phyloP scores from a whole-genome alignment of 2,329 filamentous ascomycete genomes.

The Xylogone sp. region DNA sequence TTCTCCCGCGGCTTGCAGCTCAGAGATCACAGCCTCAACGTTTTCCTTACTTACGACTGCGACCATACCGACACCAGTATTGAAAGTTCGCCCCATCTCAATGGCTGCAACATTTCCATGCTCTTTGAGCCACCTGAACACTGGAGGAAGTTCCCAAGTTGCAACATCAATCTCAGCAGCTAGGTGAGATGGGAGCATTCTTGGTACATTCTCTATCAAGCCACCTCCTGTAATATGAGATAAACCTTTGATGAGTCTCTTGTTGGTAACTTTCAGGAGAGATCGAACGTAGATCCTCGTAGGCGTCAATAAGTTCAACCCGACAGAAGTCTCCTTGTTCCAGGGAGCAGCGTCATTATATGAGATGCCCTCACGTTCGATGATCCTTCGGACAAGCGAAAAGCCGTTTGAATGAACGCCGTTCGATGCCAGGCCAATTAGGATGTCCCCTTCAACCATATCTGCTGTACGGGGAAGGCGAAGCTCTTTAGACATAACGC shows the following conservation, averaged over 20 bases:
- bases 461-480: slow-evolving; percentile 71
- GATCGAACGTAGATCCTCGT: slow-evolving; percentile 92
- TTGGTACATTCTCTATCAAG: slow-evolving; percentile 87
- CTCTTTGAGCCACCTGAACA: slow-evolving; percentile 83
- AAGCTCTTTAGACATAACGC: slow-evolving; percentile 66
- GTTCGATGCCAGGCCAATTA: slow-evolving; percentile 80
- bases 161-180: slow-evolving; percentile 76
- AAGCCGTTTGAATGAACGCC: slow-evolving; percentile 97
- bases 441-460: slow-evolving; percentile 80
- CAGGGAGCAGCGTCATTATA: slow-evolving; percentile 77
- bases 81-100: slow-evolving; percentile 93
- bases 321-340: slow-evolving; percentile 60
- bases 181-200: slow-evolving; percentile 79
- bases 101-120: slow-evolving; percentile 64
- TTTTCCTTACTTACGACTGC: slow-evolving; percentile 68
- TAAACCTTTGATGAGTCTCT: slow-evolving; percentile 77
- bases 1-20: slow-evolving; percentile 68
- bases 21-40: slow-evolving; percentile 54
- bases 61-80: slow-evolving; percentile 93
- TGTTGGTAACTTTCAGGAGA: slow-evolving; percentile 62
- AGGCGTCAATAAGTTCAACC: slow-evolving; percentile 77
- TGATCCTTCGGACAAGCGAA: slow-evolving; percentile 88
- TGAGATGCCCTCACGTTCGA: slow-evolving; percentile 66
- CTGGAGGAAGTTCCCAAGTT: slow-evolving; percentile 70
- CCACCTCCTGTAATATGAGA: slow-evolving; percentile 97